Evolutionary conservation across 352 stramenopile genomes (phyloP), one percentile per base, ranked within the genome.

Genomic region (Proteromonas lacertae): DNA sequence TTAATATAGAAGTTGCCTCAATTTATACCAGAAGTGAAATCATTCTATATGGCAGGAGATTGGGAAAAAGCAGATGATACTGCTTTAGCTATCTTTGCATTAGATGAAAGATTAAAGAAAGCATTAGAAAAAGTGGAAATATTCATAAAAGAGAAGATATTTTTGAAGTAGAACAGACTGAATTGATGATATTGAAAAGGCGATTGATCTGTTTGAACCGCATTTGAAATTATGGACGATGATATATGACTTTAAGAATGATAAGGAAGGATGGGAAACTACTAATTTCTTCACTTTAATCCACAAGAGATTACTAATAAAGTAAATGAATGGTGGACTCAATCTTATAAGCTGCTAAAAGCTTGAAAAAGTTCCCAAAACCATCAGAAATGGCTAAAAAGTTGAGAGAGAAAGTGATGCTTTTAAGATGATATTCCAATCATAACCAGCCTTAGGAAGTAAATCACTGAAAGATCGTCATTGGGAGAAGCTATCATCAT

Each of bases 201-300:
- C 81, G 10, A 67, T 84, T 44, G 48, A 43, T 0, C 64, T 83
- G 32, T 78, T 87, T 25, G 45, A 59, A 9, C 71, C 69, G 14
- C 86, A 82, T 50, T 84, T 78, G 43, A 77, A 80, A 41, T 62
- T 90, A 2, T 90, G 75, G 73, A 89, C 70, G 5, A 86, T 88
- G 69, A 75, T 76, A 42, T 74, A 60, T 25, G 73, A 89, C 45
- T 89, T 88, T 47, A 63, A 81, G 36, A 60, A 70, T 35, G 84
- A 56, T 36, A 66, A 64, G 13, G 68, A 84, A 38, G 57, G 71
- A 30, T 89, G 73, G 73, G 52, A 86, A 6, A 76, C 82, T 29
- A 72, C 70, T 0, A 52, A 72, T 0, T 90, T 90, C 41, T 45
- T 81, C 66, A 86, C 30, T 48, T 90, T 1, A 65, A 83, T 25